phyloP scores from a whole-genome alignment of 2,329 filamentous ascomycete species.

The Colletotrichum cuscutae region DNA sequence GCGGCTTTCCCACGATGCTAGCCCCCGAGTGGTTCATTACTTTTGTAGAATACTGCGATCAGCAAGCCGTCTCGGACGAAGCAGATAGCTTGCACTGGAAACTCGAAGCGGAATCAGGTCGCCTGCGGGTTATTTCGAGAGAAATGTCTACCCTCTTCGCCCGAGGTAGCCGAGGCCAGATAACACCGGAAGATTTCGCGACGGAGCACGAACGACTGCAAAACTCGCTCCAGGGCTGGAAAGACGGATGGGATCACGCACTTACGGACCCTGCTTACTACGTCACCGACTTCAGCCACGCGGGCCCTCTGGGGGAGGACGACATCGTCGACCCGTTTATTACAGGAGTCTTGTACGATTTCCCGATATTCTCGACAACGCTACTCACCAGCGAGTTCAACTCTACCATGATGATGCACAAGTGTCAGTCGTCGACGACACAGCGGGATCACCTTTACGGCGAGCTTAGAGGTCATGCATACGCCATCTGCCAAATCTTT shows the following conservation, averaged over 20 bases:
- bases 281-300: conserved; percentile 71
- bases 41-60: conserved; percentile 70
- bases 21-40: conserved; percentile 81
- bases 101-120: conserved; percentile 73
- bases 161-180: conserved; percentile 70
- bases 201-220: conserved; percentile 67
- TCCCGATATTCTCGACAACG: conserved; percentile 79
- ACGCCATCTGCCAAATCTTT: conserved; percentile 80
- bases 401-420: conserved; percentile 83
- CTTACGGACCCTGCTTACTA: conserved; percentile 71
- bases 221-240: conserved; percentile 60
- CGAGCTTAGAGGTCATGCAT: conserved; percentile 71
- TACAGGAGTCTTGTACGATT: conserved; percentile 75
- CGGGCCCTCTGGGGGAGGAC: conserved; percentile 62
- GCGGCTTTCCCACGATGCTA: conserved; percentile 79
- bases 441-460: conserved; percentile 60
- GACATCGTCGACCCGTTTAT: conserved; percentile 81
- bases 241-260: conserved; percentile 66
- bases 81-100: conserved; percentile 63
- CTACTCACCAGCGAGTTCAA: conserved; percentile 81
- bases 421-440: conserved; percentile 73
- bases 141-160: conserved; percentile 85
- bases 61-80: conserved; percentile 69
- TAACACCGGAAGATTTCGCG: conserved; percentile 73
- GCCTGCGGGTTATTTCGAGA: conserved; percentile 77